These are phyloP conservation scores for Colletotrichum australisinense DNA, from an alignment of 2,329 filamentous ascomycete species.

Conservation along the genomic window DNA sequence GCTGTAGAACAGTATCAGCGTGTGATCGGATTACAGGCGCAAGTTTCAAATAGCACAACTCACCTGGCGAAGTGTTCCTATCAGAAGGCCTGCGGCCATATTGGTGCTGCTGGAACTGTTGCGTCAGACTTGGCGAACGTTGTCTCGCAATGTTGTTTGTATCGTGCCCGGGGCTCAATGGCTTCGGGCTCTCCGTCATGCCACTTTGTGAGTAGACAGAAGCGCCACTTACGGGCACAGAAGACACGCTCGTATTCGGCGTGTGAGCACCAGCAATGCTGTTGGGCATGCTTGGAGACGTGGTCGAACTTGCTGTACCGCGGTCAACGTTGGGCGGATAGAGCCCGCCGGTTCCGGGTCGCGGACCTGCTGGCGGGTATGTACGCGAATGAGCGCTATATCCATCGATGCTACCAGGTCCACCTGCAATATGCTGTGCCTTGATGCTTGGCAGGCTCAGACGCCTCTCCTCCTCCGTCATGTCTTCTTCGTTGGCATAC, in stretches of 20 bases:
- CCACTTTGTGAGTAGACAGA: conserved; percentile 77
- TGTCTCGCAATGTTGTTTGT: conserved; percentile 63
- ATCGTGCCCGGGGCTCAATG: conserved; percentile 78
- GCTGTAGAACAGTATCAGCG: conserved; percentile 13
- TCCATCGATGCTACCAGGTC: conserved; percentile 58
- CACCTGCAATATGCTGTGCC: conserved; percentile 73
- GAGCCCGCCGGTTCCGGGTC: conserved; percentile 63
- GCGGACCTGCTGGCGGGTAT: conserved; percentile 77
- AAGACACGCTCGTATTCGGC: conserved; percentile 61
- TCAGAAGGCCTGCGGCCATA: conserved; percentile 68
- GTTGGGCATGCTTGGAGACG: conserved; percentile 62
- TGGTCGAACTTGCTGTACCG: conserved; percentile 64
- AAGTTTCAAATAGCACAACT: neutral
- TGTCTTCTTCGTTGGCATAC: conserved; percentile 65
- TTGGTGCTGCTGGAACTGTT: conserved; percentile 74
- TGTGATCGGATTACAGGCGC: neutral
- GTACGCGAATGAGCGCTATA: conserved; percentile 75
- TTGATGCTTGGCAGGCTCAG: conserved; percentile 82
- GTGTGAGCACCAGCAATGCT: conserved; percentile 56
- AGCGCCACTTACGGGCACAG: conserved; percentile 57
- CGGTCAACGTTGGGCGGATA: conserved; percentile 73
- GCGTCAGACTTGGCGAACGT: conserved; percentile 73
- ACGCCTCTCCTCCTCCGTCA: conserved; percentile 70
- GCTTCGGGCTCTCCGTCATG: conserved; percentile 90
- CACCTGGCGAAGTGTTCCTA: conserved; percentile 60